These are phyloP conservation scores for Cyclotella sp. DNA, from an alignment of 108 stramenopile species.

Conservation along the genomic window DNA sequence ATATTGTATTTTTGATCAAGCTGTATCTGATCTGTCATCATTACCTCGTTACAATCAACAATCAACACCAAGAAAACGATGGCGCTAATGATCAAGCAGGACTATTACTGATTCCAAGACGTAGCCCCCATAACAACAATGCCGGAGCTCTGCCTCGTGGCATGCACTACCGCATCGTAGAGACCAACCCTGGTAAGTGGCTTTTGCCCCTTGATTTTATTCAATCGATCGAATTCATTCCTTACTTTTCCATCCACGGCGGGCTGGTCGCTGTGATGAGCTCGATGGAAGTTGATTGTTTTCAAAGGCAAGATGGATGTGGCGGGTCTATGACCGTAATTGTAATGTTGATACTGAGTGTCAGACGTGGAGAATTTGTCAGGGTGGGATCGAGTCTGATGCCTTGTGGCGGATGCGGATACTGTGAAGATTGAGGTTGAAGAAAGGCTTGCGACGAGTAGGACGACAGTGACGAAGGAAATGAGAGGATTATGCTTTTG, in stretches of 20 bases:
- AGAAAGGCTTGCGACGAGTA: neutral
- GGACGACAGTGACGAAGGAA: neutral
- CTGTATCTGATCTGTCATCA: too few relatives aligned
- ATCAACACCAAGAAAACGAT: too few relatives aligned
- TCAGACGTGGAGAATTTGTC: neutral
- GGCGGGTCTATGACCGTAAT: conserved; percentile 6
- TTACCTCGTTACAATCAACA: too few relatives aligned
- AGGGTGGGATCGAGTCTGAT: neutral
- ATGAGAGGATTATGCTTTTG: neutral
- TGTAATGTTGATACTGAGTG: neutral
- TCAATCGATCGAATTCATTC: conserved; percentile 32
- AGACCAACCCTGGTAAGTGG: conserved; percentile 19
- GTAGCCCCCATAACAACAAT: conserved; percentile 37
- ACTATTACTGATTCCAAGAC: conserved; percentile 14
- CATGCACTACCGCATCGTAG: conserved; percentile 25
- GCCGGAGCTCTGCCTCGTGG: conserved; percentile 21
- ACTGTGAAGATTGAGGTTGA: neutral
- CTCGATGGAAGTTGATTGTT: conserved; percentile 2
- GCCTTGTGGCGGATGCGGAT: conserved; percentile 3
- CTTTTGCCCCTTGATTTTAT: conserved; percentile 15
- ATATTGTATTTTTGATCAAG: too few relatives aligned
- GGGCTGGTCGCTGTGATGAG: neutral
- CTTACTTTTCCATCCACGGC: neutral
- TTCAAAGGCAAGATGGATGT: conserved; percentile 24
- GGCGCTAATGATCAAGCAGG: too few relatives aligned